Evolutionary conservation across 2,329 filamentous ascomycete genomes (phyloP).

Genomic region (Talaromyces sp.): DNA sequence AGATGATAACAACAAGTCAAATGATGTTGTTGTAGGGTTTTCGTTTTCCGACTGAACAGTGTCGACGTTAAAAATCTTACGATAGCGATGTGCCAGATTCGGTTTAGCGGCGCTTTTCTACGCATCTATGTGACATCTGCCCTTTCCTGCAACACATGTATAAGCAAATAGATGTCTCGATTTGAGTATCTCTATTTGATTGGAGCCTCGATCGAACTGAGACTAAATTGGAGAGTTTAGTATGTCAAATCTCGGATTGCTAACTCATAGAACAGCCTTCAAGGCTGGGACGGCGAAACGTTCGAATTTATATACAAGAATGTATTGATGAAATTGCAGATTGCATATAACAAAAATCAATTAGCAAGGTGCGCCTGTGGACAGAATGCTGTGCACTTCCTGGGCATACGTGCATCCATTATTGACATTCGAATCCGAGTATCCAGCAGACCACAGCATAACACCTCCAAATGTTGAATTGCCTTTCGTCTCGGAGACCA

Average conservation of each 20-base stretch:
- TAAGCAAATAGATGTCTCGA: no score
- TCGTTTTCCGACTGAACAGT: background rate
- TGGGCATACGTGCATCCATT: slow-evolving; percentile 42
- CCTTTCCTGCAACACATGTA: background rate
- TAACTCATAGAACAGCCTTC: background rate
- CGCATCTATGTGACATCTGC: no score
- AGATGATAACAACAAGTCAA: background rate
- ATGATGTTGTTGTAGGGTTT: background rate
- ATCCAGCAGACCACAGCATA: slow-evolving; percentile 56
- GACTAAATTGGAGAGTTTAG: no score
- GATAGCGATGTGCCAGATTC: background rate
- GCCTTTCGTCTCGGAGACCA: slow-evolving; percentile 42
- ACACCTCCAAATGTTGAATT: slow-evolving; percentile 51
- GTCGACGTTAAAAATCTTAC: background rate
- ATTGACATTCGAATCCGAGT: slow-evolving; percentile 42
- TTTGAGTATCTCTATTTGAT: no score
- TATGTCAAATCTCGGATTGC: background rate
- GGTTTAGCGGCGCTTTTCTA: background rate
- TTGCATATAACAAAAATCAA: no score
- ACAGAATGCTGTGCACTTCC: slow-evolving; percentile 46
- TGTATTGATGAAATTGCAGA: no score
- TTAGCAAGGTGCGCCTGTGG: slow-evolving; percentile 5
- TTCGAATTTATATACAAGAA: background rate
- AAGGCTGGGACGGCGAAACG: background rate
- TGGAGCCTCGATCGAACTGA: no score